A percentile compares a stretch with the other conserved stretches of the same genome.
Evolutionary conservation across 2,329 filamentous ascomycete species (phyloP).

Genomic region (Fusarium sp.): DNA sequence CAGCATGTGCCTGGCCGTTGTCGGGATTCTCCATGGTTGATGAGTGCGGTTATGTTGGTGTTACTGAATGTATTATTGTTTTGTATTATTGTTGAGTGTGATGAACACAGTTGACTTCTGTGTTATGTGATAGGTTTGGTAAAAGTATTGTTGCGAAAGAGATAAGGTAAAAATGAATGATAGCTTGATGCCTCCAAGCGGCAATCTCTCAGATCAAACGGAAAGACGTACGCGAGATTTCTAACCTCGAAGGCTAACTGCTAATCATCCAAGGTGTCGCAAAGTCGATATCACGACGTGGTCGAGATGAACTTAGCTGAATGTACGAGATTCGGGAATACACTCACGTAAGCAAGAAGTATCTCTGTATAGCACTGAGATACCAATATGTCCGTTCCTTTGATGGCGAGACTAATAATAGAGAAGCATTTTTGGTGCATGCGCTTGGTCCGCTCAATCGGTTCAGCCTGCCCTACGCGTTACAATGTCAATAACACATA

Average conservation of each 20-base stretch:
- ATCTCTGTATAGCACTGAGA: constrained; percentile 6
- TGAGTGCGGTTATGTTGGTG: constrained; percentile 5
- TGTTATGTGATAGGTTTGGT: not conserved
- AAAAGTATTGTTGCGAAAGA: not conserved
- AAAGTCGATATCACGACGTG: constrained; percentile 3
- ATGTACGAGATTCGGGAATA: not conserved
- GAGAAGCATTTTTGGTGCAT: constrained; percentile 10
- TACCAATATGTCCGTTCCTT: not conserved
- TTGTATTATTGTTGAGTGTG: constrained; percentile 9
- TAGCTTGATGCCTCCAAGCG: constrained; percentile 7
- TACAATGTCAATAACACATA: constrained; percentile 14
- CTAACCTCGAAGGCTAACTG: constrained; percentile 6
- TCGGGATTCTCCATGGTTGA: constrained; percentile 7
- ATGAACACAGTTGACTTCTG: constrained; percentile 1
- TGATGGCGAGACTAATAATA: constrained; percentile 1
- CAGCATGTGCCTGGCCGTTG: constrained; percentile 10
- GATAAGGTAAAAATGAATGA: constrained; percentile 3
- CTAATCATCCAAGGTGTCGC: constrained; percentile 7
- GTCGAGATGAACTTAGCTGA: constrained; percentile 1
- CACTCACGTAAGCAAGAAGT: constrained; percentile 3
- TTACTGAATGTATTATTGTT: constrained; percentile 13
- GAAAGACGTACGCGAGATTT: constrained; percentile 4
- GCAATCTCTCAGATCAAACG: constrained; percentile 1
- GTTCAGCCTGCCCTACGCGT: constrained; percentile 3
- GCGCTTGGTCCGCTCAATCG: constrained; percentile 8